phyloP scores from a whole-genome alignment of 1,284 basidiomycete species.

The Fistulinella cinereoalba region DNA sequence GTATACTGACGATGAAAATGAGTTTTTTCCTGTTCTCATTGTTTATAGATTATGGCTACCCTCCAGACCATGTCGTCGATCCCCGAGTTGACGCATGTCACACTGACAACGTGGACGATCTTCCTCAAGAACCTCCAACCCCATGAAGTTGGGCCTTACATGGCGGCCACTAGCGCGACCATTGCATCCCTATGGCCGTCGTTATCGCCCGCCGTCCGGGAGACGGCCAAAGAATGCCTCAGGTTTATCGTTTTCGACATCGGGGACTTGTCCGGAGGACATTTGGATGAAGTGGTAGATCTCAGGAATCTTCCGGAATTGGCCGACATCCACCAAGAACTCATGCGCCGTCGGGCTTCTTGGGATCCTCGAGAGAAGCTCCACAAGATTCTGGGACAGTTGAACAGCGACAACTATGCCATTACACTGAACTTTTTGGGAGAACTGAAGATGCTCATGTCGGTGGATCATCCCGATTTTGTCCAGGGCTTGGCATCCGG shows the following conservation, averaged over 20 bases:
- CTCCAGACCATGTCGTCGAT: conserved; percentile 84
- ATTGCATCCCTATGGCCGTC: conserved; percentile 77
- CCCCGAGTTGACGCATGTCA: conserved; percentile 72
- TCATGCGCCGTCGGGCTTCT: conserved; percentile 48
- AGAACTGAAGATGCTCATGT: conserved; percentile 74
- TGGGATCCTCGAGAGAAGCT: conserved; percentile 60
- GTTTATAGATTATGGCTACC: conserved; percentile 87
- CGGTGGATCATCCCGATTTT: conserved; percentile 49
- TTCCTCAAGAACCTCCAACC: conserved; percentile 75
- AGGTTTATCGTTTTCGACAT: conserved; percentile 72
- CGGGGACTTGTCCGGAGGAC: conserved; percentile 40
- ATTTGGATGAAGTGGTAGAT: conserved; percentile 80
- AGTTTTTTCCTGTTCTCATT: conserved; percentile 17
- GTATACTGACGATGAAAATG: conserved; percentile 38
- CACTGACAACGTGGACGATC: conserved; percentile 78
- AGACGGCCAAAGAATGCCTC: conserved; percentile 61
- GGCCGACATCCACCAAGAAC: conserved; percentile 41
- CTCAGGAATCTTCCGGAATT: conserved; percentile 72
- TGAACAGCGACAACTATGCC: conserved; percentile 78
- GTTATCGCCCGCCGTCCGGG: conserved; percentile 55
- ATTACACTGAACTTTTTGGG: conserved; percentile 76
- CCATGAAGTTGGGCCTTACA: conserved; percentile 77
- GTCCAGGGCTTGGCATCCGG: conserved; percentile 69
- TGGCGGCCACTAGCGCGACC: conserved; percentile 87
- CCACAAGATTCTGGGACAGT: conserved; percentile 70